Conservation (phyloP, 2,329 filamentous ascomycete genomes). For the Aspergillus pseudonomiae region DNA sequence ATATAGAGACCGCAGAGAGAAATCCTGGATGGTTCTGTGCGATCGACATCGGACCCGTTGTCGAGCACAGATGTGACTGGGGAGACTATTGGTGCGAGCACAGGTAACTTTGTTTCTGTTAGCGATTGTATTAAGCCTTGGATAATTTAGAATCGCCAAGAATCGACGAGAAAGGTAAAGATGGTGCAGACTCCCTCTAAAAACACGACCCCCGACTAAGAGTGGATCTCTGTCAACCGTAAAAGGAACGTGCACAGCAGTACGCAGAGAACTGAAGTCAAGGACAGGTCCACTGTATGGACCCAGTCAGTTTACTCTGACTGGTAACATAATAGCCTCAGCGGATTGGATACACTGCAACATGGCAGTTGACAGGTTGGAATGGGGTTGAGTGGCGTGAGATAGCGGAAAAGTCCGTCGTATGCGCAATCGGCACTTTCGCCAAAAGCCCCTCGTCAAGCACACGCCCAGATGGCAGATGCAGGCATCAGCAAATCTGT, state of each 20-base stretch:
- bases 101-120: conserved; percentile 20
- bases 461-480: conserved; percentile 10
- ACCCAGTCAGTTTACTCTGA: conserved; percentile 10
- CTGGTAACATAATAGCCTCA: conserved; percentile 10
- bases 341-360: conserved; percentile 8
- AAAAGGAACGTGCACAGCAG: conserved; percentile 12
- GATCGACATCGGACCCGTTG: conserved; percentile 28
- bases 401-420: conserved; percentile 22
- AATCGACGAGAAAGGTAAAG: neutral
- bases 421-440: conserved; percentile 15
- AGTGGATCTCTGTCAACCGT: conserved; percentile 10
- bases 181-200: neutral
- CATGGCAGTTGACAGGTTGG: conserved; percentile 26
- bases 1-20: conserved; percentile 23
- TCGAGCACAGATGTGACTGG: conserved; percentile 21
- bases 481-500: conserved; percentile 15
- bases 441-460: conserved; percentile 3
- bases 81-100: conserved; percentile 31
- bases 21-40: conserved; percentile 28
- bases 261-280: conserved; percentile 7
- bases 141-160: conserved; percentile 7
- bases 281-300: conserved; percentile 9
- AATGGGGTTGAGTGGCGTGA: conserved; percentile 25
- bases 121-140: conserved; percentile 13
- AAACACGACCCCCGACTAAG: neutral